These are phyloP conservation scores for Arthrinium phaeospermum DNA, from an alignment of 2,329 filamentous ascomycete genomes.

Conservation along the genomic window DNA sequence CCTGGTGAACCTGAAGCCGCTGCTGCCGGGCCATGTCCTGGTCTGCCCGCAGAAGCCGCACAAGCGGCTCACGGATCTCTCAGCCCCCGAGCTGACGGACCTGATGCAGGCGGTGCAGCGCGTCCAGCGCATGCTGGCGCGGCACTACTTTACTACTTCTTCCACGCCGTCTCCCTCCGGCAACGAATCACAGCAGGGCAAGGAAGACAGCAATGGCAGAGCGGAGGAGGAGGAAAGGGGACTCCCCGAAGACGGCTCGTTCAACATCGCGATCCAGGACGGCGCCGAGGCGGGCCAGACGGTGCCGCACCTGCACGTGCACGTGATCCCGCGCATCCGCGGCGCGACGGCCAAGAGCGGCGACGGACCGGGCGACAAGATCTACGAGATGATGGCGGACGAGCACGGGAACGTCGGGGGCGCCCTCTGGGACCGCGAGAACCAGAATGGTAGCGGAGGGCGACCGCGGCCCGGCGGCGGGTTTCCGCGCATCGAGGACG, in stretches of 20 bases:
- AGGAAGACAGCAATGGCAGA: not conserved
- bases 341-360: conserved; percentile 36
- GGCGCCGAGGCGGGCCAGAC: conserved; percentile 90
- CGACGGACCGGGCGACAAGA: conserved; percentile 39
- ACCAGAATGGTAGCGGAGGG: conserved; percentile 26
- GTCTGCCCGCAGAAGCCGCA: conserved; percentile 77
- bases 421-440: conserved; percentile 63
- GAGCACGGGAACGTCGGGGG: conserved; percentile 84
- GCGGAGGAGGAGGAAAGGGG: not conserved
- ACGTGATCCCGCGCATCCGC: conserved; percentile 51
- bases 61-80: conserved; percentile 77
- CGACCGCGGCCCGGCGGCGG: conserved; percentile 57
- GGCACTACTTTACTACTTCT: conserved; percentile 54
- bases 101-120: conserved; percentile 87
- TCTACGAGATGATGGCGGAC: conserved; percentile 83
- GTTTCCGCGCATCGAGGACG: conserved; percentile 76
- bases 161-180: conserved; percentile 17
- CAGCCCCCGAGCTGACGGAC: conserved; percentile 73
- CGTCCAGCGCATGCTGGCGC: conserved; percentile 76
- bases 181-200: not conserved
- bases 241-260: conserved; percentile 65
- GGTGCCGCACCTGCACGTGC: conserved; percentile 90
- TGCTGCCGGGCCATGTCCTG: conserved; percentile 91
- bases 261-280: conserved; percentile 97
- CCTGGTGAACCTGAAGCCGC: conserved; percentile 92